phyloP scores from a whole-genome alignment of 352 stramenopile genomes.

The Globisporangium parvum region DNA sequence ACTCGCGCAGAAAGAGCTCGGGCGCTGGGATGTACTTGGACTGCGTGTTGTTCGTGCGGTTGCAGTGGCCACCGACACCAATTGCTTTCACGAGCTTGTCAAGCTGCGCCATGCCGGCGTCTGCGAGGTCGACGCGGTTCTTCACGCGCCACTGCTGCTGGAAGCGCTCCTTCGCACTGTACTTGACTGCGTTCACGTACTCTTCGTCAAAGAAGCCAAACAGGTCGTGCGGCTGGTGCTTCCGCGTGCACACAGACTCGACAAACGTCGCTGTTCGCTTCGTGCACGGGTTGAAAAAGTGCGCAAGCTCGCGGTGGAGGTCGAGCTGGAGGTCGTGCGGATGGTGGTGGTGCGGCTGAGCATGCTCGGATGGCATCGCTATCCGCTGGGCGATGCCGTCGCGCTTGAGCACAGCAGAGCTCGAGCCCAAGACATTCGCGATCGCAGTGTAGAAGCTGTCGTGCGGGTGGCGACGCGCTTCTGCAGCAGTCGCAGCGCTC shows the following conservation, averaged over 20 bases:
- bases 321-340: conserved; percentile 32
- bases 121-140: conserved; percentile 65
- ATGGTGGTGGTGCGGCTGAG: conserved; percentile 1
- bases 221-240: conserved; percentile 23
- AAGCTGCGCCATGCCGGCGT: conserved; percentile 65
- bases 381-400: conserved; percentile 4
- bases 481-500: background rate
- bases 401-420: conserved; percentile 8
- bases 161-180: conserved; percentile 50
- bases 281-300: conserved; percentile 38
- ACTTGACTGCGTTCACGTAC: conserved; percentile 54
- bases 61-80: conserved; percentile 58
- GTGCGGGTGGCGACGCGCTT: conserved; percentile 5
- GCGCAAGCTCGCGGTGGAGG: conserved; percentile 33
- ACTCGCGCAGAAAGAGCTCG: conserved; percentile 64
- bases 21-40: conserved; percentile 69
- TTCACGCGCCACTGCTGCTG: conserved; percentile 43
- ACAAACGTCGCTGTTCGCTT: conserved; percentile 32
- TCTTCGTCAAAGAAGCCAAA: conserved; percentile 68
- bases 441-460: conserved; percentile 15
- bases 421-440: conserved; percentile 18
- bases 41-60: conserved; percentile 58
- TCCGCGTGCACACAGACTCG: conserved; percentile 24
- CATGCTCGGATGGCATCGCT: background rate
- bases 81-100: conserved; percentile 65